Percentiles rank a stretch among this genome's conserved stretches.
Evolutionary conservation across 352 stramenopile species (phyloP).

Genomic region (Thalassiosira mediterranea): DNA sequence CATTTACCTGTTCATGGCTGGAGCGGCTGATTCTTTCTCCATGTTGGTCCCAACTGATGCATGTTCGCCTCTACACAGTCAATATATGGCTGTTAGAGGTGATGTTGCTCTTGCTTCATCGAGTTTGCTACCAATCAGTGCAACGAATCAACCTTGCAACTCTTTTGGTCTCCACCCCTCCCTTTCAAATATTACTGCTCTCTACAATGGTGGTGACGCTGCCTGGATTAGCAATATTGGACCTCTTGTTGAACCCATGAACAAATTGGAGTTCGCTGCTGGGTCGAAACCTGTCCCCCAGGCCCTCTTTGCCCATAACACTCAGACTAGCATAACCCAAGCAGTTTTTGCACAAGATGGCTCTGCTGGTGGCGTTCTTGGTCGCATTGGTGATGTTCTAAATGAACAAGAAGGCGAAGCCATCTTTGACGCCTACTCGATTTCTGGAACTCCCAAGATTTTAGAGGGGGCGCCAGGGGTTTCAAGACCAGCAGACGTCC

Average conservation of each 20-base stretch:
- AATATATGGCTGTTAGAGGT: conserved; percentile 57
- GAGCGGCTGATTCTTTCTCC: conserved; percentile 61
- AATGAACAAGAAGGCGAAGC: conserved; percentile 36
- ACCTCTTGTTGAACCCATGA: conserved; percentile 46
- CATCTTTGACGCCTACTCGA: conserved; percentile 55
- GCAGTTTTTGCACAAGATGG: conserved; percentile 55
- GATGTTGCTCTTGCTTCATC: conserved; percentile 55
- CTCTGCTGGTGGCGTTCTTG: conserved; percentile 54
- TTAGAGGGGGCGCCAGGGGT: conserved; percentile 58
- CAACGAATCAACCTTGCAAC: conserved; percentile 54
- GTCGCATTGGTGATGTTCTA: conserved; percentile 59
- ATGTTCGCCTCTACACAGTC: conserved; percentile 34
- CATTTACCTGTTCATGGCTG: conserved; percentile 71
- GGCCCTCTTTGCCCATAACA: conserved; percentile 71
- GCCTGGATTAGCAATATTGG: conserved; percentile 71
- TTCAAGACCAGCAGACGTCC: conserved; percentile 38
- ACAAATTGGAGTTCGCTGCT: conserved; percentile 19
- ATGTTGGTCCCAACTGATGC: conserved; percentile 45
- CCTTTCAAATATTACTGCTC: conserved; percentile 42
- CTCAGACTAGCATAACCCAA: conserved; percentile 50
- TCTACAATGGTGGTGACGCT: conserved; percentile 61
- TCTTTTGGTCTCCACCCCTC: conserved; percentile 63
- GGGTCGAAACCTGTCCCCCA: conserved; percentile 41
- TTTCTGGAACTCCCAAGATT: conserved; percentile 55
- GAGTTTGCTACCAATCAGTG: conserved; percentile 31